Evolutionary conservation across 805 yeast genomes (phyloP).

Genomic region (Pichia kluyveri): DNA sequence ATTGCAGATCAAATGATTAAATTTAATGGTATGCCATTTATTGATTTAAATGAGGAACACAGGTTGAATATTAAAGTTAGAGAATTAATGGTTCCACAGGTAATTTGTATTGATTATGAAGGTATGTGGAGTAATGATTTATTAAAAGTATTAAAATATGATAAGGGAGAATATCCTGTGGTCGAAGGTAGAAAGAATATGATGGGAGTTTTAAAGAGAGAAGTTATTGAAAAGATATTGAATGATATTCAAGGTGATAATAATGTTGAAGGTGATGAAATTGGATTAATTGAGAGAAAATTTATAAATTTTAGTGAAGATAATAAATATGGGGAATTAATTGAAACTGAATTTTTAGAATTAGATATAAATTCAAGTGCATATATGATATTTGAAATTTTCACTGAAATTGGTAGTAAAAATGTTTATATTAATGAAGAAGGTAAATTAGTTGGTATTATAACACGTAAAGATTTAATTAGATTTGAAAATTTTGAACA

Average conservation of each 20-base stretch:
- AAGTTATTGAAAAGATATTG: conserved; percentile 26
- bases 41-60: conserved; percentile 64
- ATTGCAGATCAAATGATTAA: conserved; percentile 93
- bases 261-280: not conserved
- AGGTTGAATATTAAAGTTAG: conserved; percentile 31
- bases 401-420: conserved; percentile 73
- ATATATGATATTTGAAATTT: conserved; percentile 56
- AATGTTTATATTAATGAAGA: conserved; percentile 55
- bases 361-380: conserved; percentile 46
- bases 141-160: not conserved
- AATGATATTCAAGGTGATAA: not conserved
- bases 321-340: conserved; percentile 21
- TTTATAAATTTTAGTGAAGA: conserved; percentile 2
- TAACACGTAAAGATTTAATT: conserved; percentile 78
- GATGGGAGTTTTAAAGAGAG: conserved; percentile 37
- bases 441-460: conserved; percentile 60
- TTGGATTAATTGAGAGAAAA: not conserved
- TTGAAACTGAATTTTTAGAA: conserved; percentile 54
- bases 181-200: conserved; percentile 27
- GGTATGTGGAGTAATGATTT: conserved; percentile 22
- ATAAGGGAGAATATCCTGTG: conserved; percentile 38
- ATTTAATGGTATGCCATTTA: conserved; percentile 79
- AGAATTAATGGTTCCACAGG: conserved; percentile 53
- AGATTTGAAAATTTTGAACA: conserved; percentile 41
- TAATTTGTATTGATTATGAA: conserved; percentile 30